Evolutionary conservation across 2,329 filamentous ascomycete genomes (phyloP).

Genomic region (Colletotrichum brevisporum): DNA sequence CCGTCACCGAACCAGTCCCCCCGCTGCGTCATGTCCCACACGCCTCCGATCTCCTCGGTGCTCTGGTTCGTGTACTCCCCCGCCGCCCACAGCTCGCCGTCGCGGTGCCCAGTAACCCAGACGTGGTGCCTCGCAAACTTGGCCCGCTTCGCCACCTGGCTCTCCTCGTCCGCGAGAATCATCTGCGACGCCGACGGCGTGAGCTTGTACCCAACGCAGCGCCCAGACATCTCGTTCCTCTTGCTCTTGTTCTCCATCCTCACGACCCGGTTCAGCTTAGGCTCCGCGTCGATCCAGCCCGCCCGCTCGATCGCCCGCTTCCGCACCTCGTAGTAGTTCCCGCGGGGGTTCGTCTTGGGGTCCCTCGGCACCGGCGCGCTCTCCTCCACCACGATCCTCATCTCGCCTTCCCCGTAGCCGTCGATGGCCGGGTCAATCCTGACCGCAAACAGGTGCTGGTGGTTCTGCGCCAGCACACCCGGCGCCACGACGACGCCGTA

Average conservation of each 20-base stretch:
- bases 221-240: slow-evolving; percentile 63
- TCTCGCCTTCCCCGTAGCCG: slow-evolving; percentile 58
- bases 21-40: slow-evolving; percentile 61
- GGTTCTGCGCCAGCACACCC: slow-evolving; percentile 76
- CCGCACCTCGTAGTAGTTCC: slow-evolving; percentile 71
- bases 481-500: slow-evolving; percentile 75
- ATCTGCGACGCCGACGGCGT: slow-evolving; percentile 61
- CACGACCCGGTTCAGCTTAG: slow-evolving; percentile 64
- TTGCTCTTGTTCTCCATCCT: slow-evolving; percentile 63
- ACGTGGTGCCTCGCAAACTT: slow-evolving; percentile 61
- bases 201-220: slow-evolving; percentile 65
- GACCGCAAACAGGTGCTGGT: slow-evolving; percentile 78
- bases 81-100: slow-evolving; percentile 65
- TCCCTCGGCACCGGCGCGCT: slow-evolving; percentile 56
- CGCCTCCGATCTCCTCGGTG: slow-evolving; percentile 57
- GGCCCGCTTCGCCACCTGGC: slow-evolving; percentile 58
- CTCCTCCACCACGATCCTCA: slow-evolving; percentile 62
- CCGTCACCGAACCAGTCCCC: slow-evolving; percentile 59
- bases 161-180: slow-evolving; percentile 60
- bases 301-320: slow-evolving; percentile 62
- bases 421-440: slow-evolving; percentile 77
- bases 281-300: slow-evolving; percentile 66
- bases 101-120: slow-evolving; percentile 65
- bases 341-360: slow-evolving; percentile 69
- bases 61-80: slow-evolving; percentile 68